Evolutionary conservation across 768 basidiomycete genomes (phyloP), one percentile per base, ranked within the genome.

Genomic region (Rhizopogon sp.): DNA sequence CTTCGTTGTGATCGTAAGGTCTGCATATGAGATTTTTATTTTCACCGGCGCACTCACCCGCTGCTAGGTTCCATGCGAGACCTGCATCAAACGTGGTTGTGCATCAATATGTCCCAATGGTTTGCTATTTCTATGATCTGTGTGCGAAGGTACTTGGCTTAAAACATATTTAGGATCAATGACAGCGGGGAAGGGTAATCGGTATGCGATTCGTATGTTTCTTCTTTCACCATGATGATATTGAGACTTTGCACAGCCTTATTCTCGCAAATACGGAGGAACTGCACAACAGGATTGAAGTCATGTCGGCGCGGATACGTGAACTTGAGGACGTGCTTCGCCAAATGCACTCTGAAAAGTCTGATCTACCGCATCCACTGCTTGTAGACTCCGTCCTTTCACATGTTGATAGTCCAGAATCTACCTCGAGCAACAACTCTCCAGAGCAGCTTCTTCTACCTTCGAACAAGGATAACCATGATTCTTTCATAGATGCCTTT

Each of bases 61-160:
- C 4, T 39, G 46, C 45, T 60, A 90, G 87, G 77, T 89, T 35
- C 88, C 88, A 10, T 91, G 88, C 70, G 84, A 85, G 69, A 89
- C 83, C 66, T 91, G 89, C 64, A 79, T 80, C 22, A 84, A 85
- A 55, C 76, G 88, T 62, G 88, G 88, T 35, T 90, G 87, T 62
- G 82, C 81, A 22, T 74, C 81, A 16, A 85, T 90, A 54, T 91
- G 88, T 69, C 88, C 88, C n/a, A 81, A 85, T 54, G 88, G 88
- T 85, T 59, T 28, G 60, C 35, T 35, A 56, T 10, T 43, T 49
- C 40, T 37, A 39, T 43, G 58, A 52, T 50, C 56, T n/a, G 39
- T 13, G 37, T 50, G 41, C 8, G 31, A 39, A 39, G 55, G 61
- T 17, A 52, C 42, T 45, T 43, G 6, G 16, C 6, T 29, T 20